Base-by-base conservation (phyloP, 2,329 filamentous ascomycete genomes). In the Penicillium fuscoglaucum region DNA sequence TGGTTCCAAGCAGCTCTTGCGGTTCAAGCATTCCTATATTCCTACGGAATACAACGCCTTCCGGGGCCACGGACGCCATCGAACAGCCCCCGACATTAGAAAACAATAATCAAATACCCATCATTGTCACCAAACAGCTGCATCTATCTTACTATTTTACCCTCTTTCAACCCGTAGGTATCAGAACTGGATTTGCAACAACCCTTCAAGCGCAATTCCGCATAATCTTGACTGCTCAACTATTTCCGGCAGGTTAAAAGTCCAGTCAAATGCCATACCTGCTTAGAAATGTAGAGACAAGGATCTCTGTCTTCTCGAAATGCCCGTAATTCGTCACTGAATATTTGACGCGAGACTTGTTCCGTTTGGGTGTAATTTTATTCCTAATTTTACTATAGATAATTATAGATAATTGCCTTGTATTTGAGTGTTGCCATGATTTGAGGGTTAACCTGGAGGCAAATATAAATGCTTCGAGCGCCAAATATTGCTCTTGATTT, bases 231-330 rank as follows among this genome's bases (percentile, higher is more conserved):
- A 52, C 67, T 69, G 5, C 68, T 64, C 6, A 70, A 68, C 1
- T 60, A 63, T 24, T 60, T 68, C 9, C 64, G 57, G 15, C 59
- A 52, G 21, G 67, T 66, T 40, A 73, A 74, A 17, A 75, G 54
- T 12, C 67, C 67, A 12, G 61, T 62, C 0, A 70, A 70, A 53
- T 76, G 72, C 63, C 66, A 72, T 26, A 66, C 62, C 53, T 70
- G 61, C 66, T 74, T 74, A 33, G 74, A 61, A 6, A 53, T 35
- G 24, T 70, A 66, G 44, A 76, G 40, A 13, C 62, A 60, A 6
- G 60, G 61, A 57, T 74, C 72, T 39, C 73, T 71, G 5, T 62
- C 47, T 5, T 77, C 50, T 6, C 77, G 79, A 62, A 78, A 80
- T 7, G 71, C 19, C 8, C 13, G 7, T 26, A 43, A 15, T 24